Conservation (phyloP, 2,329 filamentous ascomycete species). For the Nemania abortiva region DNA sequence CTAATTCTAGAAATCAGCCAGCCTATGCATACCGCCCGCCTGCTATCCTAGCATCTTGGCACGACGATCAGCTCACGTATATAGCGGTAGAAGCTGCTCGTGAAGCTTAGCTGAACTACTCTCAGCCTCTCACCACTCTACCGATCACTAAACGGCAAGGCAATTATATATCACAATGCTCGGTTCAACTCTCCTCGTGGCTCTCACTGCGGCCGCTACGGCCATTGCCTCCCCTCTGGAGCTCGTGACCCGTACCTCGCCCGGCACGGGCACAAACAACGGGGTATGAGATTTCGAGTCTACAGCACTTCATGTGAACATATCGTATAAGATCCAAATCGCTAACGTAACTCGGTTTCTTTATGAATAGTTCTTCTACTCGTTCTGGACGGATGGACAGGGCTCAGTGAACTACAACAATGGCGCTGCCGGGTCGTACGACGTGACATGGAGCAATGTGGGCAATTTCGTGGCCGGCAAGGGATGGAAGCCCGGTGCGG, state of each 20-base stretch:
- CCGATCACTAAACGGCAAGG: conserved; percentile 21
- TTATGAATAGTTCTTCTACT: conserved; percentile 64
- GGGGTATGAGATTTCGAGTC: conserved; percentile 50
- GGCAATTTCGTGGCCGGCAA: conserved; percentile 65
- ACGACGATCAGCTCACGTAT: conserved; percentile 24
- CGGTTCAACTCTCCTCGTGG: conserved; percentile 47
- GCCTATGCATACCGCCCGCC: not conserved
- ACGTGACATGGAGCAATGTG: conserved; percentile 61
- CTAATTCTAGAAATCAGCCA: not conserved
- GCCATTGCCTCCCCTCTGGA: conserved; percentile 49
- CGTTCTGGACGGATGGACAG: conserved; percentile 70
- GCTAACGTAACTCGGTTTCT: conserved; percentile 5
- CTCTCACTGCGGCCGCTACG: conserved; percentile 46
- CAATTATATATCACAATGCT: conserved; percentile 40
- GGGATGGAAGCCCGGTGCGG: conserved; percentile 59
- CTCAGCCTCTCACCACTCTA: conserved; percentile 22
- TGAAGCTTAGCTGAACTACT: conserved; percentile 26
- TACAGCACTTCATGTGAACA: not conserved
- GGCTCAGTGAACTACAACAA: conserved; percentile 68
- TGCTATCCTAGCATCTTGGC: conserved; percentile 8
- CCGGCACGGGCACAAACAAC: conserved; percentile 57
- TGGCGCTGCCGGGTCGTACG: conserved; percentile 63
- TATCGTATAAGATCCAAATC: not conserved
- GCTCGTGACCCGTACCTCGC: conserved; percentile 46
- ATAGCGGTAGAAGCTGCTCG: conserved; percentile 22